Percentiles rank a stretch among this genome's conserved stretches.
Conservation (phyloP, 805 yeast species). For the Yarrowia alimentaria region DNA sequence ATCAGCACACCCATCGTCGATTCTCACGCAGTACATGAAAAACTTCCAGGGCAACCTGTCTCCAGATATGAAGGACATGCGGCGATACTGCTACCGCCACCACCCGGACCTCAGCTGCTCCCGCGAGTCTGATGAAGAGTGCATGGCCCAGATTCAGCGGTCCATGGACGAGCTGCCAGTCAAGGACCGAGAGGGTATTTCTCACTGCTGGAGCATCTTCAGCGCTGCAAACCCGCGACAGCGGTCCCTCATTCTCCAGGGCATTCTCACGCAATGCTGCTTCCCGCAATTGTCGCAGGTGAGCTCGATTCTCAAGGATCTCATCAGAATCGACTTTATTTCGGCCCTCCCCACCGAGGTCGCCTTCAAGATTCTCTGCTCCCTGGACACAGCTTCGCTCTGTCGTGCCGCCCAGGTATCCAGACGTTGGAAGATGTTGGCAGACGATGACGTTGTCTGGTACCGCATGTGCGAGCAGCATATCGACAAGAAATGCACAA, state of each 20-base stretch:
- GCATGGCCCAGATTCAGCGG: constrained; percentile 62
- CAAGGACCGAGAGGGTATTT: constrained; percentile 71
- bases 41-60: constrained; percentile 25
- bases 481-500: constrained; percentile 94
- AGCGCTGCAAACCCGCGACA: constrained; percentile 69
- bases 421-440: constrained; percentile 78
- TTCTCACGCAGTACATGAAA: constrained; percentile 26
- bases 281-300: constrained; percentile 90
- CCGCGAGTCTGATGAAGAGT: constrained; percentile 60
- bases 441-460: constrained; percentile 98
- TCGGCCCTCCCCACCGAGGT: constrained; percentile 82
- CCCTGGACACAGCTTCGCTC: constrained; percentile 87
- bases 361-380: constrained; percentile 79
- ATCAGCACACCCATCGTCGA: constrained; percentile 23
- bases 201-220: constrained; percentile 81
- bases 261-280: constrained; percentile 84
- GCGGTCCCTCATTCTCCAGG: constrained; percentile 74
- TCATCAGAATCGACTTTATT: constrained; percentile 86
- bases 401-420: constrained; percentile 94
- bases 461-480: constrained; percentile 98
- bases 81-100: constrained; percentile 78
- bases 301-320: constrained; percentile 69
- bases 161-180: constrained; percentile 48
- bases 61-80: constrained; percentile 22
- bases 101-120: constrained; percentile 82